Percentiles rank a stretch among this genome's conserved stretches.
phyloP scores from a whole-genome alignment of 2,329 filamentous ascomycete genomes.

The Phialophora chinensis region DNA sequence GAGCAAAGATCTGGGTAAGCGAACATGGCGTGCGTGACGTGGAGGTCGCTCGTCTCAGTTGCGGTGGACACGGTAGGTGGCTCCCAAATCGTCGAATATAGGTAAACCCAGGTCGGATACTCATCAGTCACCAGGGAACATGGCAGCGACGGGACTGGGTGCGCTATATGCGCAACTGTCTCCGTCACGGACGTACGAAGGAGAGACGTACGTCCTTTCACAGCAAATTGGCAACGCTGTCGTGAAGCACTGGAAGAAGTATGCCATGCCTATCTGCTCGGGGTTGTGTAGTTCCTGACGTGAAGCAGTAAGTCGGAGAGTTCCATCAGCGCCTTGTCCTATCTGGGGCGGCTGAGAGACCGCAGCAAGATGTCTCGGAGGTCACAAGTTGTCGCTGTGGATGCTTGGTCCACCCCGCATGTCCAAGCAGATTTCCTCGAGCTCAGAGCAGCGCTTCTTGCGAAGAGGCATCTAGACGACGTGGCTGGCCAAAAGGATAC shows the following conservation, averaged over 20 bases:
- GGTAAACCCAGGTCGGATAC: neutral
- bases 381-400: slow-evolving; percentile 17
- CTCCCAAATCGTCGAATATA: neutral
- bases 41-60: slow-evolving; percentile 36
- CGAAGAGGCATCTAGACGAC: slow-evolving; percentile 34
- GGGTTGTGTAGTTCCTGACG: neutral
- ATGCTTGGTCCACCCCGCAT: slow-evolving; percentile 32
- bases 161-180: slow-evolving; percentile 21
- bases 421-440: slow-evolving; percentile 37
- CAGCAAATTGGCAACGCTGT: slow-evolving; percentile 23
- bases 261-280: neutral
- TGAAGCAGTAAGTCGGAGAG: slow-evolving; percentile 28
- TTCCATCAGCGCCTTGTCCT: slow-evolving; percentile 36
- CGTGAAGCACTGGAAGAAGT: slow-evolving; percentile 36
- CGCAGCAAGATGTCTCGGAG: slow-evolving; percentile 7
- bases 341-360: slow-evolving; percentile 32
- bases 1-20: slow-evolving; percentile 37
- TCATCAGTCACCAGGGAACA: slow-evolving; percentile 13
- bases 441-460: slow-evolving; percentile 34
- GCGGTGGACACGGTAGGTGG: slow-evolving; percentile 30
- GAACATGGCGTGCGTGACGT: slow-evolving; percentile 34
- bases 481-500: slow-evolving; percentile 35
- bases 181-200: slow-evolving; percentile 21
- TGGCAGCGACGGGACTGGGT: slow-evolving; percentile 14
- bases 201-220: slow-evolving; percentile 23